Evolutionary conservation across 2,329 filamentous ascomycete species (phyloP), one percentile per base, ranked within the genome.

Genomic region (Furcasterigmium furcatum): DNA sequence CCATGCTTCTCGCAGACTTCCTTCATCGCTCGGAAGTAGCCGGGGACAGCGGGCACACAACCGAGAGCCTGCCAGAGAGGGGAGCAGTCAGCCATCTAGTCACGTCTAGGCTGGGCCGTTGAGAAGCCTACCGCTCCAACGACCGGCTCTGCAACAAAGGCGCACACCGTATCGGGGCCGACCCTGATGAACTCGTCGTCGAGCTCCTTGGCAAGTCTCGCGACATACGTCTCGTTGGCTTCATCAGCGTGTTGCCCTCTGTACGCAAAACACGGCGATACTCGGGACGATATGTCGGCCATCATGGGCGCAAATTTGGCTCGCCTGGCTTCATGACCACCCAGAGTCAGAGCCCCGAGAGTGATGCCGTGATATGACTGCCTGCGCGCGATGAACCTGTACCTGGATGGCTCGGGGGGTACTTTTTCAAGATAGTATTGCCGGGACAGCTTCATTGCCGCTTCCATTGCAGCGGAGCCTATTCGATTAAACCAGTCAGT

Each of bases 331-430:
- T 73, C 63, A 58, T 89, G 81, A 9, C 84, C 84, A 9, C 85
- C 76, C 14, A 85, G 68, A 0, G 78, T 76, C 45, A 91, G 71
- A 1, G 85, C 74, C 0, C 85, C 86, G 1, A 91, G 64, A 0
- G 86, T 91, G 4, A 74, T 82, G 9, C 87, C 87, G 52, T 91
- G 87, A 54, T 88, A 91, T 5, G 84, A 87, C 35, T 80, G 74
- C 29, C 76, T 64, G 13, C 87, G 76, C 4, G 83, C 75, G 54
- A 91, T 88, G 61, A 89, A 88, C 9, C 74, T 70, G 1, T 65
- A 72, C n/a, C 86, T 74, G 30, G 72, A 61, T 2, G 74, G 71
- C 52, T 88, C 62, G 2, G 58, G 50, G 2, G 56, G 46, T n/a
- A n/a, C n/a, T n/a, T n/a, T n/a, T 45, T 76, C 73, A 5, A 70